Percentiles rank a stretch among this genome's conserved stretches.
phyloP scores from a whole-genome alignment of 139 green algal species.

The Klebsormidium nitens region DNA sequence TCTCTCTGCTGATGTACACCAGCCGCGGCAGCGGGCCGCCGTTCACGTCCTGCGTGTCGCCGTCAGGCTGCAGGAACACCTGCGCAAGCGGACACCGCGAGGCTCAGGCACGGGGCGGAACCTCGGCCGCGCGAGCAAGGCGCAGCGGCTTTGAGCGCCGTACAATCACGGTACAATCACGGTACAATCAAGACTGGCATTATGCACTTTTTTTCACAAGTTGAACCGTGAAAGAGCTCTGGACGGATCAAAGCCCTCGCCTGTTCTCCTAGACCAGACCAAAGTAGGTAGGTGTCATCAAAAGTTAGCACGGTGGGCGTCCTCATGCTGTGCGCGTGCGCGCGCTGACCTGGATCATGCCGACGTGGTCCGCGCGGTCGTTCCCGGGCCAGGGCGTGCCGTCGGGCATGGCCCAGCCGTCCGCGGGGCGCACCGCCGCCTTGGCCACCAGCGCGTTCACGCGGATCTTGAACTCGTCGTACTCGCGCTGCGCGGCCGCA shows the following conservation, averaged over 20 bases:
- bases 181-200: too few species aligned
- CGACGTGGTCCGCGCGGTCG: constrained; percentile 32
- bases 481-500: constrained; percentile 17
- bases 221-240: neutral
- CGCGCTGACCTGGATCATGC: too few species aligned
- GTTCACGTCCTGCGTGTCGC: constrained; percentile 9
- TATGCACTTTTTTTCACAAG: too few species aligned
- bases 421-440: constrained; percentile 4
- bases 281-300: too few species aligned
- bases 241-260: neutral
- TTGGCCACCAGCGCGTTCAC: constrained; percentile 34
- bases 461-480: constrained; percentile 41
- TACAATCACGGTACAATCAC: too few species aligned
- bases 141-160: too few species aligned
- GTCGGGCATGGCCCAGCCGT: constrained; percentile 38
- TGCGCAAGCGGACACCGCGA: too few species aligned
- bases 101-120: too few species aligned
- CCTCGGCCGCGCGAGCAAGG: too few species aligned
- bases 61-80: constrained; percentile 19
- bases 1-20: constrained; percentile 34
- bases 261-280: too few species aligned
- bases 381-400: constrained; percentile 39
- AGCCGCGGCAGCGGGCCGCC: constrained; percentile 13
- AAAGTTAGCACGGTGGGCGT: too few species aligned
- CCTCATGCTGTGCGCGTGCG: too few species aligned